Base-by-base conservation (phyloP, 805 yeast species). In the Hagleromyces aurorensis region DNA sequence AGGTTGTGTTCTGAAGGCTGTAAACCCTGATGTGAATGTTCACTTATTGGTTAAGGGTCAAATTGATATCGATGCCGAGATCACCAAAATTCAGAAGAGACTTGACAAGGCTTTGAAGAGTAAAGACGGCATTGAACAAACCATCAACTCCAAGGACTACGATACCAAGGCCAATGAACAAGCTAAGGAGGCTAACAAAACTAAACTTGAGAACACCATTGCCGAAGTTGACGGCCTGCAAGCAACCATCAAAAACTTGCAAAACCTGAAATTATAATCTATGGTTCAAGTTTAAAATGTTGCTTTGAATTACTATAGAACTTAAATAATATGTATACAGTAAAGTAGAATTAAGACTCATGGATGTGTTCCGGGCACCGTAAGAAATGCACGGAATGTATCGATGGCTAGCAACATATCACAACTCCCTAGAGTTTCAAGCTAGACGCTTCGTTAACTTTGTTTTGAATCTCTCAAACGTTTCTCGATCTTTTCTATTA, bases 1-100 rank as follows among this genome's bases (percentile, higher is more conserved):
- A 37, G 98, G 98, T 25, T 83, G 94, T 59, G 96, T 89, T 23
- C 70, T 86, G 43, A 77, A 75, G 45, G 72, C 93, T 33, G 84
- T 89, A 35, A 72, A 75, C 36, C 79, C 94, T 27, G 80, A 73
- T 32, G 76, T 84, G 55, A 78, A 75, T 37, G 97, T 87, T 13
- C 95, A 85, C 50, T 73, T 89, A 17, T 69, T 91, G 55, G 96
- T 89, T 34, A 87, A 85, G 69, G 98, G 97, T 32, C 87, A 81
- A 55, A 77, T 91, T 44, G 96, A 89, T 58, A 72, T 87, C 45
- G 96, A 86, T 49, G 80, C 80, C 33, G 97, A 91, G 64, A 82
- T 91, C 48, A 53, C 66, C 45, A 91, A 89, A 70, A 91, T 86
- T 21, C 59, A 66, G 49, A 75, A 74, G 70, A 89, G 82, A 65